A percentile compares a stretch with the other conserved stretches of the same genome.
phyloP scores from a whole-genome alignment of 129 eudicot species.

The Pulicaria dysenterica region DNA sequence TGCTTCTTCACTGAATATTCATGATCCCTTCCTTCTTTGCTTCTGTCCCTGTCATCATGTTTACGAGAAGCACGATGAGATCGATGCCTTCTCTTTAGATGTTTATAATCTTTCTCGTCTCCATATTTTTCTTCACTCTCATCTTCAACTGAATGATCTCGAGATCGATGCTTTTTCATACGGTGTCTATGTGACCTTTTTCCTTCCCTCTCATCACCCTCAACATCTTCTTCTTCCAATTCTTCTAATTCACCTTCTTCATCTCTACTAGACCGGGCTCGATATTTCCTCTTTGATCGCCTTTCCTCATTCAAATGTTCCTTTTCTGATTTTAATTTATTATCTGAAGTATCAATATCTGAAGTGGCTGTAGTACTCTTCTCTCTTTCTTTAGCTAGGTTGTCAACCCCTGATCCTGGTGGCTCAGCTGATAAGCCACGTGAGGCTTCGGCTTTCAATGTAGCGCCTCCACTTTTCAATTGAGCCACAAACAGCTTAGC shows the following conservation, averaged over 20 bases:
- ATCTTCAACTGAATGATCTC: constrained; percentile 35
- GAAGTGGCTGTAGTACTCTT: constrained; percentile 48
- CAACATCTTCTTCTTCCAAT: constrained; percentile 25
- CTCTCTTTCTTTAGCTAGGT: constrained; percentile 42
- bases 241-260: constrained; percentile 47
- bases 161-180: constrained; percentile 41
- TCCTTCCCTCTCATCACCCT: constrained; percentile 32
- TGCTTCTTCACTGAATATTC: constrained; percentile 43
- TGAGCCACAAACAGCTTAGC: constrained; percentile 95
- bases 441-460: constrained; percentile 41
- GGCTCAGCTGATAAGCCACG: constrained; percentile 71
- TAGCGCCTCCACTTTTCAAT: constrained; percentile 70
- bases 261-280: constrained; percentile 50
- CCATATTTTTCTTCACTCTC: constrained; percentile 33
- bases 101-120: constrained; percentile 36
- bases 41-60: constrained; percentile 35
- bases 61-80: constrained; percentile 47
- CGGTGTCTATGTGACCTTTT: constrained; percentile 35
- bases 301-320: constrained; percentile 52
- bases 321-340: constrained; percentile 37
- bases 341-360: constrained; percentile 34
- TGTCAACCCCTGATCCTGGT: constrained; percentile 37
- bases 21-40: constrained; percentile 33
- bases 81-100: constrained; percentile 53
- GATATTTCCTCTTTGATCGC: constrained; percentile 58